Evolutionary conservation across 2,329 filamentous ascomycete species (phyloP).

Genomic region (Ambrosiella xylebori): DNA sequence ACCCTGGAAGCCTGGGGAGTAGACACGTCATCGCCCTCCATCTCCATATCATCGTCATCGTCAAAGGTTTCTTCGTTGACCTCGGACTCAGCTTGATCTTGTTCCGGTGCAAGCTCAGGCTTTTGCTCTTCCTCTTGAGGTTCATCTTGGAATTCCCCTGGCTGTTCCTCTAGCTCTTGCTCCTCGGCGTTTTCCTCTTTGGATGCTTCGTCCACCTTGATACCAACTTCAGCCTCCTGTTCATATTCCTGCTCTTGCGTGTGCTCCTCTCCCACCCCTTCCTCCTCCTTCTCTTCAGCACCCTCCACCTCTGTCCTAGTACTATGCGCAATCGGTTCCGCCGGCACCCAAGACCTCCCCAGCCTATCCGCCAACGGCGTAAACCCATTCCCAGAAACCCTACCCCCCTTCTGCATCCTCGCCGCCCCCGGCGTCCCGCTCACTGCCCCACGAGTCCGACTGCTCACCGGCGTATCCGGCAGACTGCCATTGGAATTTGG

Average conservation of each 20-base stretch:
- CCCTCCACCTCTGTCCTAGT: background rate
- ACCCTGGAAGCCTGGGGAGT: background rate
- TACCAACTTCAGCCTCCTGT: too few relatives aligned
- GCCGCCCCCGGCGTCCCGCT: conserved; percentile 11
- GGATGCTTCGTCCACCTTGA: too few relatives aligned
- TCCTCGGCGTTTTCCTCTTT: too few relatives aligned
- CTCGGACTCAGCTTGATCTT: background rate
- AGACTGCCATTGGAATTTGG: conserved; percentile 16
- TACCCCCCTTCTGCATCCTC: conserved; percentile 18
- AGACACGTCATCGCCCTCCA: conserved; percentile 8
- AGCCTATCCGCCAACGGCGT: conserved; percentile 47
- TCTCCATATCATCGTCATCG: conserved; percentile 11
- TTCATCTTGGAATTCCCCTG: background rate
- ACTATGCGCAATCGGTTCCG: conserved; percentile 29
- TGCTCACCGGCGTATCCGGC: conserved; percentile 24
- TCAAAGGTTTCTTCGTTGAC: conserved; percentile 2
- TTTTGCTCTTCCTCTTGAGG: conserved; percentile 1
- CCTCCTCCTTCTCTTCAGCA: too few relatives aligned
- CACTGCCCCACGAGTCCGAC: conserved; percentile 19
- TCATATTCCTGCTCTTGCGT: too few relatives aligned
- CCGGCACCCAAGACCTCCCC: conserved; percentile 39
- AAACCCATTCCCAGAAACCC: conserved; percentile 32
- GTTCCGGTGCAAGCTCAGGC: background rate
- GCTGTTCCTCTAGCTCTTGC: too few relatives aligned
- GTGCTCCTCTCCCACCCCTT: too few relatives aligned